Evolutionary conservation across 169 alveolate species (phyloP).

Genomic region (Cyclospora cayetanensis): DNA sequence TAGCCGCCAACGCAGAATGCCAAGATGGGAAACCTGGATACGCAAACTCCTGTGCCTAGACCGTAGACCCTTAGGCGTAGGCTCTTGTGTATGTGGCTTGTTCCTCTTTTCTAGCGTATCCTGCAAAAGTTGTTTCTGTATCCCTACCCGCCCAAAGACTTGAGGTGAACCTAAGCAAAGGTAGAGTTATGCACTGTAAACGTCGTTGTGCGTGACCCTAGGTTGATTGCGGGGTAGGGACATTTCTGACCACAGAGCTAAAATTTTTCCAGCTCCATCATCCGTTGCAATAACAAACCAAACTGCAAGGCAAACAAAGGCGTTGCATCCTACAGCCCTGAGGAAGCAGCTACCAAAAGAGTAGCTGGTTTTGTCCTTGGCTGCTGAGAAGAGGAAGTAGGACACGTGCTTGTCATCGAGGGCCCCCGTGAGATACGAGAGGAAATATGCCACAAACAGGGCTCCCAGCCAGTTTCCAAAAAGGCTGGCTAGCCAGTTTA

Average conservation of each 20-base stretch:
- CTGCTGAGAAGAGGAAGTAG: not conserved
- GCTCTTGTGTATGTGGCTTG: too few species aligned
- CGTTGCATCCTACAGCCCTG: conserved; percentile 59
- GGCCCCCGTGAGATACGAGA: conserved; percentile 50
- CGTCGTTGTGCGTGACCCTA: too few species aligned
- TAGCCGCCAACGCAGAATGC: conserved; percentile 61
- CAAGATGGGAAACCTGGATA: conserved; percentile 58
- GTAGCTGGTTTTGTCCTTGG: not conserved
- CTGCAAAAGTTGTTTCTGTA: too few species aligned
- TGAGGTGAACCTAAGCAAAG: too few species aligned
- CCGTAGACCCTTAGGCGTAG: not conserved
- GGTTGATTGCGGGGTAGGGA: too few species aligned
- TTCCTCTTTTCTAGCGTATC: too few species aligned
- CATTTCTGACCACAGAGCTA: conserved; percentile 57
- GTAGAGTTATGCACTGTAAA: too few species aligned
- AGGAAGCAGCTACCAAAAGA: conserved; percentile 31
- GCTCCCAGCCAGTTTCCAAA: conserved; percentile 64
- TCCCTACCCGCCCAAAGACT: too few species aligned
- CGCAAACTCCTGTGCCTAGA: not conserved
- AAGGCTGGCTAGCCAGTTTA: conserved; percentile 47
- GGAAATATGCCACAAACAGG: conserved; percentile 54
- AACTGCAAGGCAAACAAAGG: conserved; percentile 68
- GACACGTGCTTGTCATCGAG: not conserved
- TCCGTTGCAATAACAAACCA: conserved; percentile 68
- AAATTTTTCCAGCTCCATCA: conserved; percentile 61